phyloP scores from a whole-genome alignment of 2,329 filamentous ascomycete genomes.

The Mariannaea elegans region DNA sequence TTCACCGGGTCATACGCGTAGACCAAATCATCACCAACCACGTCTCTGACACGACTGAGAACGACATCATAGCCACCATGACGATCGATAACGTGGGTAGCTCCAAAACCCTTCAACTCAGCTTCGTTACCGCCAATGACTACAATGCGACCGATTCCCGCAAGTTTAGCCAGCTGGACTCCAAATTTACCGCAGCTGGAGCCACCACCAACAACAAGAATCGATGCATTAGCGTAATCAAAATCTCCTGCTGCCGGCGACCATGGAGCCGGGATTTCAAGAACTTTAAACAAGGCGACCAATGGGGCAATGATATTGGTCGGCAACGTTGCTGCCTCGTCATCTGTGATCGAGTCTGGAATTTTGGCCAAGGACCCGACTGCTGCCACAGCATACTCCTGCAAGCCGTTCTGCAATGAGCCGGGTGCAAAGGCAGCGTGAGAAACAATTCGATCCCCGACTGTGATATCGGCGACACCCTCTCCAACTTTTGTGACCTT shows the following conservation, averaged over 20 bases:
- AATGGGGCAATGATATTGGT: not conserved
- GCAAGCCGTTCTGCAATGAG: not conserved
- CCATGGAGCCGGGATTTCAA: not conserved
- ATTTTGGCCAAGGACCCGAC: not conserved
- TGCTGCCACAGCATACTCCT: not conserved
- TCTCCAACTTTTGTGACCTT: not conserved
- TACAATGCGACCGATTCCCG: conserved; percentile 2
- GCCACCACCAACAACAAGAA: conserved; percentile 2
- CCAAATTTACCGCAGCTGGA: not conserved
- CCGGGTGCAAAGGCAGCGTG: not conserved
- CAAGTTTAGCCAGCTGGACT: conserved; percentile 3
- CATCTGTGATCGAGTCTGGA: not conserved
- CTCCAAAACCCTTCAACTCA: not conserved
- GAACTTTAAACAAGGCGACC: not conserved
- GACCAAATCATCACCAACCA: not conserved
- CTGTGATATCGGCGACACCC: not conserved
- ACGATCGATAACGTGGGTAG: not conserved
- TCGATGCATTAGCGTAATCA: not conserved
- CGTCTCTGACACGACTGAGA: not conserved
- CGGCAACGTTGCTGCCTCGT: not conserved
- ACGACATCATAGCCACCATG: not conserved
- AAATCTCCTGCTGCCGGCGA: not conserved
- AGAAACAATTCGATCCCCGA: not conserved
- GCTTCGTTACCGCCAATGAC: not conserved
- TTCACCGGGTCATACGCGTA: conserved; percentile 1